Evolutionary conservation across 805 yeast species (phyloP).

Genomic region (Kodamaea nitidulidarum): DNA sequence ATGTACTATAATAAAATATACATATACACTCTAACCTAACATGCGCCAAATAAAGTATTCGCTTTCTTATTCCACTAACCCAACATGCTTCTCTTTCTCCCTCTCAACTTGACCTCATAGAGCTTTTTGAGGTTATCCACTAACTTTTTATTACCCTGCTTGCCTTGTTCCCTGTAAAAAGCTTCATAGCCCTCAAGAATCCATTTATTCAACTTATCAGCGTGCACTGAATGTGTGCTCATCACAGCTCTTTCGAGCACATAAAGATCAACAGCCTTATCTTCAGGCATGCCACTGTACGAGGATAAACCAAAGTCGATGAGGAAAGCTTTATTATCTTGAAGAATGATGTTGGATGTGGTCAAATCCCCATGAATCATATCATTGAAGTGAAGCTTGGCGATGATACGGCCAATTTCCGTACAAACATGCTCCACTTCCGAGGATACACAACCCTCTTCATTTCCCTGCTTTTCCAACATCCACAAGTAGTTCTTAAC

Average conservation of each 20-base stretch:
- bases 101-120: slow-evolving; percentile 83
- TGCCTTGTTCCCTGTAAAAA: slow-evolving; percentile 28
- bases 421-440: slow-evolving; percentile 43
- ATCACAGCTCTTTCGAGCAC: slow-evolving; percentile 88
- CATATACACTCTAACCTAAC: no score
- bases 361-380: slow-evolving; percentile 94
- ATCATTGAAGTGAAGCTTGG: slow-evolving; percentile 67
- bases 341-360: slow-evolving; percentile 74
- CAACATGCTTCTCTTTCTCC: slow-evolving; percentile 91
- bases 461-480: slow-evolving; percentile 32
- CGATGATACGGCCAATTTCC: slow-evolving; percentile 65
- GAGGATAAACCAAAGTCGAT: slow-evolving; percentile 93
- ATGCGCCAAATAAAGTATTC: background rate
- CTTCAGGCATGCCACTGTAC: slow-evolving; percentile 72
- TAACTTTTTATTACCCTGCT: slow-evolving; percentile 37
- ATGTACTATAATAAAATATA: no score
- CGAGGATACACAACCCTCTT: slow-evolving; percentile 21
- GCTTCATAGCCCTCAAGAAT: slow-evolving; percentile 63
- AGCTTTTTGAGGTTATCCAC: slow-evolving; percentile 60
- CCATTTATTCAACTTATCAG: slow-evolving; percentile 64
- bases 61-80: slow-evolving; percentile 39
- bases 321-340: slow-evolving; percentile 46
- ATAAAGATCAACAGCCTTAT: slow-evolving; percentile 94
- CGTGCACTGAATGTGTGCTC: slow-evolving; percentile 81
- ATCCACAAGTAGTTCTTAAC: slow-evolving; percentile 74